Evolutionary conservation across 2,329 filamentous ascomycete genomes (phyloP).

Genomic region (Apiospora rasikravindrae): DNA sequence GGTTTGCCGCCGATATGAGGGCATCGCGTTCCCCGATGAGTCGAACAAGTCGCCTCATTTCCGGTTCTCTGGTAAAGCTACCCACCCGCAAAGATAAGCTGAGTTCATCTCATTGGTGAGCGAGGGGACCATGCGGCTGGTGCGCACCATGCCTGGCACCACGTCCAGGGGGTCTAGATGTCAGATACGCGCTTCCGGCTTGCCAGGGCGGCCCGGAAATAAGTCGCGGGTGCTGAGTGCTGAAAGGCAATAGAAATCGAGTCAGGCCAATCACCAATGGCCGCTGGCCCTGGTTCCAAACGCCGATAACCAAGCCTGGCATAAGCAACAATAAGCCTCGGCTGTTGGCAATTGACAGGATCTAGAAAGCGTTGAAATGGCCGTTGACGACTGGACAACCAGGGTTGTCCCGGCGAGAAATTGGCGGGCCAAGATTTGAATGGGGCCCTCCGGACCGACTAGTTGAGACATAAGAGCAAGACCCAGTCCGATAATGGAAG

Average conservation of each 20-base stretch:
- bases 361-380: constrained; percentile 13
- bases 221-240: neutral
- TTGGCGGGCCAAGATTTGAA: neutral
- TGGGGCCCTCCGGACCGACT: constrained; percentile 18
- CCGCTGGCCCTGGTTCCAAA: neutral
- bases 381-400: neutral
- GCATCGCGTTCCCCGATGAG: constrained; percentile 11
- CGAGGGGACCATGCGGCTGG: neutral
- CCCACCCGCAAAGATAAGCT: constrained; percentile 18
- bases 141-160: neutral
- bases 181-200: neutral
- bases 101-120: constrained; percentile 15
- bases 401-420: neutral
- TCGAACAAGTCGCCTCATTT: constrained; percentile 14
- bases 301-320: neutral
- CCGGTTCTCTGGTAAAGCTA: constrained; percentile 14
- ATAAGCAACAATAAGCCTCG: constrained; percentile 12
- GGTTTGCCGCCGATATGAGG: neutral
- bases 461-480: constrained; percentile 8
- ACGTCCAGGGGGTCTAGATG: neutral
- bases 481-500: constrained; percentile 19
- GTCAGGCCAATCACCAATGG: neutral
- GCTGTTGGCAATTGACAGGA: constrained; percentile 14
- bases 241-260: neutral
- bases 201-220: neutral